Evolutionary conservation across 208 protist species (phyloP).

Genomic region (Wallacemonas sp.): DNA sequence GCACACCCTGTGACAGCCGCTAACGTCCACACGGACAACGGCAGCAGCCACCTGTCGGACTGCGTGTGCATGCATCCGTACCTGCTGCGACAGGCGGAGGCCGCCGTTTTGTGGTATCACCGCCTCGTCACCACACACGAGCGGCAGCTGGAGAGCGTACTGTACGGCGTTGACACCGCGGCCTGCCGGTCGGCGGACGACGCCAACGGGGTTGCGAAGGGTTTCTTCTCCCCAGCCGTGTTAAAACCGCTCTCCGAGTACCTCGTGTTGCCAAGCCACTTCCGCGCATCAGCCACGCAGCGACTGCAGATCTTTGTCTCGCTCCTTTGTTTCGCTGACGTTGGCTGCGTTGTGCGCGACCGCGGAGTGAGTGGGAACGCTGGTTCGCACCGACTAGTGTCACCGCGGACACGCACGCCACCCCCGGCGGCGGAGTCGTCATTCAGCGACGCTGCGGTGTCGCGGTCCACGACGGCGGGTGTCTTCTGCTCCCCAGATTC

Average conservation of each 20-base stretch:
- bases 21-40: background rate
- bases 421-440: background rate
- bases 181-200: slow-evolving; percentile 21
- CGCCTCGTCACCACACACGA: slow-evolving; percentile 10
- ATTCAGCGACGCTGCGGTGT: background rate
- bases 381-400: too few species aligned
- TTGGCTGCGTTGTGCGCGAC: slow-evolving; percentile 17
- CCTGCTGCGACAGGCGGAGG: slow-evolving; percentile 17
- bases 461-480: background rate
- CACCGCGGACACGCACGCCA: too few species aligned
- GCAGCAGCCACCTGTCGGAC: background rate
- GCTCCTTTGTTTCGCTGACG: slow-evolving; percentile 26
- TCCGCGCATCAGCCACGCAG: background rate
- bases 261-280: slow-evolving; percentile 13
- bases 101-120: slow-evolving; percentile 19
- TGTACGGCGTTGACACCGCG: slow-evolving; percentile 22
- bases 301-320: slow-evolving; percentile 22
- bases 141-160: slow-evolving; percentile 2
- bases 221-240: slow-evolving; percentile 23
- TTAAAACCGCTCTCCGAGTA: slow-evolving; percentile 11
- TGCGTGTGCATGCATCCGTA: slow-evolving; percentile 25
- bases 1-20: background rate
- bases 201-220: slow-evolving; percentile 11
- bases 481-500: slow-evolving; percentile 9
- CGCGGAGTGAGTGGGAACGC: too few species aligned